A percentile compares a stretch with the other conserved stretches of the same genome.
These are phyloP conservation scores for Puccinia horiana DNA, from an alignment of 1,284 basidiomycete species.

Conservation along the genomic window DNA sequence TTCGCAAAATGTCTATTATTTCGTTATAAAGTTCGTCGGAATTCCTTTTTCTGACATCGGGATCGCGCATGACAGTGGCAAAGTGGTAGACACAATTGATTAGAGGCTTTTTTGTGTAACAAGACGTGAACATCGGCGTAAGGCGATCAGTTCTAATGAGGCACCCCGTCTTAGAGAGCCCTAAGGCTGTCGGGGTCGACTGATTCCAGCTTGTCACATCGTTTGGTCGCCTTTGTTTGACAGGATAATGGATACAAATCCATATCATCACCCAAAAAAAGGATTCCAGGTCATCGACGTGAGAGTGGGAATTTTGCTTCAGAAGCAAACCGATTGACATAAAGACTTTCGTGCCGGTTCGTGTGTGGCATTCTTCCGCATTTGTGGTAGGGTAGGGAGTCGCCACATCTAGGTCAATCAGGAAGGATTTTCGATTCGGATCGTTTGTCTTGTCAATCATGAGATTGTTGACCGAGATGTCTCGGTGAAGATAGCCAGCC, in stretches of 20 bases:
- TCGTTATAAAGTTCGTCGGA: too few species aligned
- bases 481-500: too few species aligned
- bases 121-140: neutral
- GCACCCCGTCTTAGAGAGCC: neutral
- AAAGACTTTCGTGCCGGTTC: neutral
- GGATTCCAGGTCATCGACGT: too few species aligned
- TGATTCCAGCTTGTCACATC: neutral
- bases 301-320: neutral
- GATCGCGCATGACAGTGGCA: neutral
- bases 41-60: too few species aligned
- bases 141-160: neutral
- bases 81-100: neutral
- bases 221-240: neutral
- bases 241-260: neutral
- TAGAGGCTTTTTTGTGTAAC: too few species aligned
- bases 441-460: neutral
- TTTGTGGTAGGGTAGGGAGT: neutral
- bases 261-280: neutral
- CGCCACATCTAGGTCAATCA: neutral
- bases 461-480: slow-evolving; percentile 3
- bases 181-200: neutral
- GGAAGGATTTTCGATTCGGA: neutral
- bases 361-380: neutral
- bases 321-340: neutral
- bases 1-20: too few species aligned